phyloP scores from a whole-genome alignment of 2,329 filamentous ascomycete genomes.

The Neonectria punicea region DNA sequence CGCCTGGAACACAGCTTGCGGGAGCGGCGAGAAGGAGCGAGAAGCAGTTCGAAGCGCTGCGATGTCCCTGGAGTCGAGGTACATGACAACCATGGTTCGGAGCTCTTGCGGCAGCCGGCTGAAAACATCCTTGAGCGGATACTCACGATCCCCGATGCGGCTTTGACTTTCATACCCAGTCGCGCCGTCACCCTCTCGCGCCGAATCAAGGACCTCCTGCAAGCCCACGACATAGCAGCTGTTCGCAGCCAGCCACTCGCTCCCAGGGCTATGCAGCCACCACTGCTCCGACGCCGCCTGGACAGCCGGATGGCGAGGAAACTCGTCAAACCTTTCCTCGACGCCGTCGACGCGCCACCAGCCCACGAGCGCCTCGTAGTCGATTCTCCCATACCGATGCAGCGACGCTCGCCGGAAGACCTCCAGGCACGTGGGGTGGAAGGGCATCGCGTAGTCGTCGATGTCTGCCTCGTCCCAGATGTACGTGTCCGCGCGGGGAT shows the following conservation, averaged over 20 bases:
- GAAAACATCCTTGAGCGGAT: constrained; percentile 13
- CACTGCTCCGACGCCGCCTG: not conserved
- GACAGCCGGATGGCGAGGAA: constrained; percentile 27
- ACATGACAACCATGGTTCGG: constrained; percentile 14
- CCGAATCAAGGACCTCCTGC: constrained; percentile 10
- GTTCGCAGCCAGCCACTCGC: constrained; percentile 36
- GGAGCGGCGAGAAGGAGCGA: constrained; percentile 25
- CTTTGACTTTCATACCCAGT: not conserved
- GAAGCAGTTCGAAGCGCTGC: constrained; percentile 25
- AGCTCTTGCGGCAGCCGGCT: constrained; percentile 25
- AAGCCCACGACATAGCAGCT: constrained; percentile 32
- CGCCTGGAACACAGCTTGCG: constrained; percentile 11
- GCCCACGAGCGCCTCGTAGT: constrained; percentile 23
- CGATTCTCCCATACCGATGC: constrained; percentile 26
- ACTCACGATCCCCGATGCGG: not conserved
- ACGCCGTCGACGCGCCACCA: constrained; percentile 21
- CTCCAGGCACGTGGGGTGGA: constrained; percentile 45
- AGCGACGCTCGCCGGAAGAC: constrained; percentile 42
- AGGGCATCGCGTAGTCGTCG: constrained; percentile 33
- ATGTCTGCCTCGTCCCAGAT: constrained; percentile 9
- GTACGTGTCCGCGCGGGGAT: not conserved
- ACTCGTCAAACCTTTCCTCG: constrained; percentile 12
- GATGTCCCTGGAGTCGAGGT: constrained; percentile 27
- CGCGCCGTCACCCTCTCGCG: not conserved
- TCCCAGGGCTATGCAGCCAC: constrained; percentile 26